phyloP scores from a whole-genome alignment of 768 basidiomycete genomes.

The Leccinum incarnatum region DNA sequence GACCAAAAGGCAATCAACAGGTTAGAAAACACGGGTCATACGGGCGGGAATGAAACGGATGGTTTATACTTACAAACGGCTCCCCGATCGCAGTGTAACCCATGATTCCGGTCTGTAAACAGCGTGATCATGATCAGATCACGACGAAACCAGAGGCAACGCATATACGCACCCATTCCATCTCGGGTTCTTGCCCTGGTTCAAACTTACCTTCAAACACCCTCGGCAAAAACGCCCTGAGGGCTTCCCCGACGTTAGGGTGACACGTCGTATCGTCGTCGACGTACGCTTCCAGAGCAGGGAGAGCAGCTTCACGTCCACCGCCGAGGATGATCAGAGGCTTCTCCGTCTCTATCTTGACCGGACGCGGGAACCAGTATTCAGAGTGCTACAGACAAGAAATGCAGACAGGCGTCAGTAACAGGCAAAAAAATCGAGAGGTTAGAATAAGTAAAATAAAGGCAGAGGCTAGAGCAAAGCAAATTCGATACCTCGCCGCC shows the following conservation, averaged over 20 bases:
- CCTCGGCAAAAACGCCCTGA: conserved; percentile 59
- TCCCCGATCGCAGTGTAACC: conserved; percentile 60
- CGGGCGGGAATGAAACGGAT: background rate
- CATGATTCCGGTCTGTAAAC: conserved; percentile 75
- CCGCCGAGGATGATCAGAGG: conserved; percentile 77
- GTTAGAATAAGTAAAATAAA: background rate
- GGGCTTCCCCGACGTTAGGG: conserved; percentile 40
- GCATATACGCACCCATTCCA: conserved; percentile 71
- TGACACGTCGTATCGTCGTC: conserved; percentile 60
- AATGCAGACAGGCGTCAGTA: background rate
- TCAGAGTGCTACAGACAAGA: conserved; percentile 44
- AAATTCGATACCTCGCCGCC: conserved; percentile 33
- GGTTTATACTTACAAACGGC: conserved; percentile 55
- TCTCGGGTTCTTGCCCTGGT: conserved; percentile 51
- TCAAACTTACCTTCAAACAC: conserved; percentile 57
- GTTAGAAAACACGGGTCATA: background rate
- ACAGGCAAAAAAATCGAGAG: background rate
- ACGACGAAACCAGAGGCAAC: background rate
- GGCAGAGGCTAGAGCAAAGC: background rate
- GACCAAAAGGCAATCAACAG: background rate
- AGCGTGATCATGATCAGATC: background rate
- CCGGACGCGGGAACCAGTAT: conserved; percentile 81
- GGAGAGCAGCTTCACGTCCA: conserved; percentile 44
- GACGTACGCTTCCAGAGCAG: conserved; percentile 48
- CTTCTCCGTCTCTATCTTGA: conserved; percentile 27